Base-by-base conservation (phyloP, 805 yeast species). In the Candida rishiriensis region DNA sequence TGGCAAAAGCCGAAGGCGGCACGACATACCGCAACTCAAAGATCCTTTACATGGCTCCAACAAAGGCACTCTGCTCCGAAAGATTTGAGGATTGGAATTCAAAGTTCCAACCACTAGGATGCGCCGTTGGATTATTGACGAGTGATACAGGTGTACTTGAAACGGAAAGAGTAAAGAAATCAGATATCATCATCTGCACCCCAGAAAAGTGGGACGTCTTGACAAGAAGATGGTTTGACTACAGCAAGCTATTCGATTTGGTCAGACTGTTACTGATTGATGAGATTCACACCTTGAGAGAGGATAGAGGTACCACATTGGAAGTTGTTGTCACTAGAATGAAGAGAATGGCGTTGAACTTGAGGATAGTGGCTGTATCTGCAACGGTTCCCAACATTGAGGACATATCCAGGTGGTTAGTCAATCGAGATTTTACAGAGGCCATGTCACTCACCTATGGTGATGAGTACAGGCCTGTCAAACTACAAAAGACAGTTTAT, bases 151-250 rank as follows among this genome's bases (percentile, higher is more conserved):
- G 71, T 10, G 62, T 60, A 16, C 44, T 64, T 3, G 78, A 75
- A 35, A 61, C 72, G 6, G 79, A 72, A 11, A 64, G 59, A 34
- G 76, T 73, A 3, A 68, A 68, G 55, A 68, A 61, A n/a, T 69
- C 79, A 2, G 73, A 75, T 44, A 66, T 79, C 4, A 76, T 79
- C 10, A 71, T 79, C 9, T 72, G 81, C 2, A 79, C 84, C 1
- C 83, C 84, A 3, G 84, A 79, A 55, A 79, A 79, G 55, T 78
- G 82, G 81, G 83, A 79, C 52, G 61, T 73, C 36, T 60, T 78
- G 44, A 76, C 83, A 0, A 63, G 83, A 49, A 72, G 69, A 50
- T 71, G 79, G 78, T 52, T 60, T 2, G 78, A 76, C 49, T 69
- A 63, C 49, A 52, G 53, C 26, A 64, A 58, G 29, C 45, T 71